Base-by-base conservation (phyloP, 2,329 filamentous ascomycete genomes). In the Hirsutella rhossiliensis region DNA sequence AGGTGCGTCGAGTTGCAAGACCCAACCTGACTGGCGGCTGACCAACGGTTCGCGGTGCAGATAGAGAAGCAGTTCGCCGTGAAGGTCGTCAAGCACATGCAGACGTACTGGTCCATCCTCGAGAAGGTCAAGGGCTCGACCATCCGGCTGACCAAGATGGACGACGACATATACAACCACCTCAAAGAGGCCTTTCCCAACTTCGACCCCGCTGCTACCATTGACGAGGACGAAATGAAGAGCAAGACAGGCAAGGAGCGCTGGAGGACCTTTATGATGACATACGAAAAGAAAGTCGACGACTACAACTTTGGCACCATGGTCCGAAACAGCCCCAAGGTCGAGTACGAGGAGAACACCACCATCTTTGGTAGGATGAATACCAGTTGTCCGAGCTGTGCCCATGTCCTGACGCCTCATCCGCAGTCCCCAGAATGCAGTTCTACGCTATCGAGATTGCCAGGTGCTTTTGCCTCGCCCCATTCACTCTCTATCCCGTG, bases 11-110 rank as follows among this genome's bases (percentile, higher is more conserved):
- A n/a, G n/a, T n/a, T n/a, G n/a, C n/a, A n/a, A n/a, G 15, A 19
- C 12, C n/a, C 30, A 41, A 8, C 6, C 13, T 12, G 11, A 15
- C 15, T 34, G 13, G 13, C 8, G 13, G 29, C 42, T 47, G 32
- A 43, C 47, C 47, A 20, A 48, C 40, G 11, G n/a, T 28, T 28
- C 19, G 4, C 17, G 18, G 8, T 32, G 7, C 18, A 94, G 86
- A 96, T 98, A 62, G 92, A 98, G 76, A 95, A 96, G 75, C 92
- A 97, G 66, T 98, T 98, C 59, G 92, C 92, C 28, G 92, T 98
- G 56, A 97, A 97, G 71, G 89, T 84, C 42, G 92, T 97, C 32
- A 86, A 95, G 65, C 92, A 98, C 65, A 87, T 98, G 76, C 78
- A 87, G 59, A 96, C 90, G 41, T 97, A 98, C 75, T 98, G 90